A percentile compares a stretch with the other conserved stretches of the same genome.
These are phyloP conservation scores for Calonectria multiphialidica DNA, from an alignment of 2,329 filamentous ascomycete genomes.

Conservation along the genomic window DNA sequence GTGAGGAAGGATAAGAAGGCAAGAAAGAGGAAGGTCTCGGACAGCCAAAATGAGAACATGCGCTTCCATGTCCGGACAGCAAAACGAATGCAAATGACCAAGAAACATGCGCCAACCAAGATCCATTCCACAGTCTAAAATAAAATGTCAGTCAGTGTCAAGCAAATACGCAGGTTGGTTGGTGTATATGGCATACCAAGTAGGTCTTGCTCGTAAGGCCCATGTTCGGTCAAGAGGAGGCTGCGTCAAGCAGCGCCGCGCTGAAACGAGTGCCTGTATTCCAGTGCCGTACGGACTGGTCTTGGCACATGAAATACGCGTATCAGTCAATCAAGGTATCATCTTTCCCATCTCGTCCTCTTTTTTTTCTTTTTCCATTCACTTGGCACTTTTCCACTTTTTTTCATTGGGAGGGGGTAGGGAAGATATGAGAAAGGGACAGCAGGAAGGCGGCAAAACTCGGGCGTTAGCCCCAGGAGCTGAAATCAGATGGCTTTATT, in stretches of 20 bases:
- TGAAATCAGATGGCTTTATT: constrained; percentile 4
- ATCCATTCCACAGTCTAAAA: constrained; percentile 5
- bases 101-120: neutral
- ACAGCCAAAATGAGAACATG: constrained; percentile 2
- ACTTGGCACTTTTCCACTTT: neutral
- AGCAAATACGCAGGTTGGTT: neutral
- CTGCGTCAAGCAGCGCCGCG: neutral
- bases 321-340: neutral
- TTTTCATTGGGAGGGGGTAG: neutral
- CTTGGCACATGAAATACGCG: neutral
- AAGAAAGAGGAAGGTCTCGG: neutral
- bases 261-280: neutral
- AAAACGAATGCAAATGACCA: neutral
- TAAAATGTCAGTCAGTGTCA: neutral
- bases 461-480: neutral
- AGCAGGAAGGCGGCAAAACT: neutral
- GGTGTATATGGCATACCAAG: neutral
- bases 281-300: neutral
- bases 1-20: neutral
- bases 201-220: neutral
- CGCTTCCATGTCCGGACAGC: constrained; percentile 3
- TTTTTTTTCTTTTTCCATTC: neutral
- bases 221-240: neutral
- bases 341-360: neutral
- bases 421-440: neutral